Conservation (phyloP, 2,329 filamentous ascomycete species). For the Biscogniauxia mediterranea region DNA sequence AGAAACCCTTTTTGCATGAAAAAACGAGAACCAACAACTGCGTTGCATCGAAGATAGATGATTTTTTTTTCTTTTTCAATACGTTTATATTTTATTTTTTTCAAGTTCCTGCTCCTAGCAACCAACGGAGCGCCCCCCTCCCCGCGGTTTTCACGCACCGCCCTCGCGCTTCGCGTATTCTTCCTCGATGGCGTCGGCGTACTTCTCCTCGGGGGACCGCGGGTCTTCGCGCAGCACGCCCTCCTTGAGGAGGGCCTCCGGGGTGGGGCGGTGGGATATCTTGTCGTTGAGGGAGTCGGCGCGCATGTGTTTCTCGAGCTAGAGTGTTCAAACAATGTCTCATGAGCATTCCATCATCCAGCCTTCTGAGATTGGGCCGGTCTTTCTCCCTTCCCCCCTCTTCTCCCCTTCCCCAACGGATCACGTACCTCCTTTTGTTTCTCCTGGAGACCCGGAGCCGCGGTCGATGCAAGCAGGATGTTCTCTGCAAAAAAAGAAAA, state of each 20-base stretch:
- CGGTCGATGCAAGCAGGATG: conserved; percentile 77
- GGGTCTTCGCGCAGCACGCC: conserved; percentile 75
- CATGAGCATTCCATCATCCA: neutral
- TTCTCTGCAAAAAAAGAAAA: conserved; percentile 59
- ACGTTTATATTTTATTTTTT: no score
- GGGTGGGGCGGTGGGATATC: conserved; percentile 72
- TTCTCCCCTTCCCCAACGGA: no score
- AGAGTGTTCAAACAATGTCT: neutral
- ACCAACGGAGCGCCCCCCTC: no score
- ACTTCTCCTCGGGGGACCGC: conserved; percentile 54
- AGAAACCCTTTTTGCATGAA: no score
- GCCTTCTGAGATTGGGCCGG: no score
- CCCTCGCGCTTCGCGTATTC: conserved; percentile 64
- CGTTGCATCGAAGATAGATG: no score
- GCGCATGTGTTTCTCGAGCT: conserved; percentile 83
- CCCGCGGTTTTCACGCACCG: conserved; percentile 44
- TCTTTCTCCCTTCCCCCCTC: no score
- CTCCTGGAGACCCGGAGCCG: conserved; percentile 75
- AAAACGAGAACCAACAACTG: no score
- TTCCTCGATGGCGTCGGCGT: conserved; percentile 61
- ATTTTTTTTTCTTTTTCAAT: no score
- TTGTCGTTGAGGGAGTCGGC: conserved; percentile 85
- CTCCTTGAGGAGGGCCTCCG: conserved; percentile 73
- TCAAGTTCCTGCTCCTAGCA: no score
- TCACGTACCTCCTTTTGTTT: conserved; percentile 68